A percentile compares a stretch with the other conserved stretches of the same genome.
These are phyloP conservation scores for Quercus phellos DNA, from an alignment of 331 rosid genomes.

Conservation along the genomic window DNA sequence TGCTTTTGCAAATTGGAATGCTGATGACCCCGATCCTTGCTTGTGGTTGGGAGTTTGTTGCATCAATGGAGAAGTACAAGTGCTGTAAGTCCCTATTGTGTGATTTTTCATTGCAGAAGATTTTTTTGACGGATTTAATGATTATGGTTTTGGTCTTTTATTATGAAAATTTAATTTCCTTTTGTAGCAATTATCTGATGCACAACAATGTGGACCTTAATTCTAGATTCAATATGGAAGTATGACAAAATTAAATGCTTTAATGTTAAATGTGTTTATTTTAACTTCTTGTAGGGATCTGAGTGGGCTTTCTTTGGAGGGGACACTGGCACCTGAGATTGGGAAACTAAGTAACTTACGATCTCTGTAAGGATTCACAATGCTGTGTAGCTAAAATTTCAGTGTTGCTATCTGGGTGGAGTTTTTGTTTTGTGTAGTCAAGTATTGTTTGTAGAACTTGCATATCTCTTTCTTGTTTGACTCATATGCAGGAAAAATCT, in stretches of 20 bases:
- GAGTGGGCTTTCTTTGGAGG: slow-evolving; percentile 62
- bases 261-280: slow-evolving; percentile 15
- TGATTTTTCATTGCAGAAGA: slow-evolving; percentile 1
- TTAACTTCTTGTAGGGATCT: slow-evolving; percentile 53
- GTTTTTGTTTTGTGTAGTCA: not conserved
- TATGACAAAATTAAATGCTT: not conserved
- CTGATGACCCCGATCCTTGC: slow-evolving; percentile 60
- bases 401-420: not conserved
- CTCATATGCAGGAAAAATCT: not conserved
- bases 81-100: slow-evolving; percentile 53
- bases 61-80: slow-evolving; percentile 49
- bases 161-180: not conserved
- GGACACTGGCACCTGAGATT: slow-evolving; percentile 80
- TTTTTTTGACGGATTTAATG: not conserved
- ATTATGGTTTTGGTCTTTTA: not conserved
- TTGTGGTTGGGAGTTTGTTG: slow-evolving; percentile 75
- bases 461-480: not conserved
- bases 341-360: slow-evolving; percentile 58
- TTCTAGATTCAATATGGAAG: not conserved
- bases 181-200: not conserved
- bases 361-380: slow-evolving; percentile 57
- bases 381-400: not conserved
- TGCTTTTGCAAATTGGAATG: slow-evolving; percentile 67
- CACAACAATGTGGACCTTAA: not conserved
- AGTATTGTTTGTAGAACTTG: not conserved